phyloP scores from a whole-genome alignment of 371 early-diverging fungal species.

The Dichotomocladium elegans region DNA sequence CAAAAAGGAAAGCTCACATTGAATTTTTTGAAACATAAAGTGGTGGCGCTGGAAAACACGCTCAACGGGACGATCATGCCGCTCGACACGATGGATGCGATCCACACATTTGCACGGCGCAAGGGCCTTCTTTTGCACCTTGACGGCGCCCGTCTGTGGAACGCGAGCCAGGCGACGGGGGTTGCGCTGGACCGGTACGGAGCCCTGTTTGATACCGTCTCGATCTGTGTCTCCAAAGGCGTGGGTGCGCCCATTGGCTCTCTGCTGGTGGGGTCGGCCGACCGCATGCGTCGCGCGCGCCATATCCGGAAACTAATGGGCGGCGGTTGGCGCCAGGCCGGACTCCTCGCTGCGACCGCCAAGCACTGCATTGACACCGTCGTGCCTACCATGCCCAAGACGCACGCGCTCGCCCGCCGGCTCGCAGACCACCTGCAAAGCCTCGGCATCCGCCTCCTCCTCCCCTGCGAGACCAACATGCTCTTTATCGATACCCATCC shows the following conservation, averaged over 20 bases:
- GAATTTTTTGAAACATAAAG: constrained; percentile 6
- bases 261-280: constrained; percentile 62
- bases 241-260: constrained; percentile 90
- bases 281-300: constrained; percentile 69
- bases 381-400: constrained; percentile 59
- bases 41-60: constrained; percentile 87
- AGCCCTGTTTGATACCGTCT: constrained; percentile 72
- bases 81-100: constrained; percentile 63
- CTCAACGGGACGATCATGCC: constrained; percentile 80
- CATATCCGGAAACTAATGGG: constrained; percentile 88
- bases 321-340: constrained; percentile 92
- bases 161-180: constrained; percentile 72
- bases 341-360: constrained; percentile 72
- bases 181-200: constrained; percentile 67
- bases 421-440: constrained; percentile 55
- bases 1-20: not conserved
- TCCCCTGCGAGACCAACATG: constrained; percentile 87
- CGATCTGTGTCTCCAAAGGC: constrained; percentile 88
- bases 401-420: constrained; percentile 63
- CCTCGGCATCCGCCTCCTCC: constrained; percentile 57
- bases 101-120: constrained; percentile 53
- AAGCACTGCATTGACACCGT: constrained; percentile 64
- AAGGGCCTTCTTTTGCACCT: constrained; percentile 67
- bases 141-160: constrained; percentile 93
- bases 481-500: constrained; percentile 62